Evolutionary conservation across 768 basidiomycete species (phyloP), one percentile per base, ranked within the genome.

Genomic region (Cyclocybe cylindracea): DNA sequence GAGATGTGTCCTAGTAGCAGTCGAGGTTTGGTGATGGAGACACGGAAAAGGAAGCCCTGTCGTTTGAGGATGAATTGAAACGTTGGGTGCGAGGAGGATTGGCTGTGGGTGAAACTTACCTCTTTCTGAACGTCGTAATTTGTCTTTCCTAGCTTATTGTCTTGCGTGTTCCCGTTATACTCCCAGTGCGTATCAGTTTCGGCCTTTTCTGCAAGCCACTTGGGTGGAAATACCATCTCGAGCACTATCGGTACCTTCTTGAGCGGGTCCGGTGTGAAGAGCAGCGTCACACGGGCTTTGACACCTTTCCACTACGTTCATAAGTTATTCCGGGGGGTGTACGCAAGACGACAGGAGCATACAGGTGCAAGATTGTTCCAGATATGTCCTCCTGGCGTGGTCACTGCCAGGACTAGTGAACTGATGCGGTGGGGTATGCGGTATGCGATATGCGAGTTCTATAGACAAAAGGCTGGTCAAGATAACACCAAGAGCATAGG

Each of bases 341-440:
- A 14, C 34, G 36, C 24, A 2, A 45, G 9, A 39, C 8, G 36
- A 35, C n/a, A 4, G 43, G 7, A 2, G 51, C 82, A 43, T 62
- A 89, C 87, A 0, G 88, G 82, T 33, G 88, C 83, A 4, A 87
- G 59, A 53, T 90, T 89, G 31, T 68, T 66, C 78, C 77, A 85
- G 7, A 72, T 49, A 24, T 51, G 37, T 39, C 50, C 44, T 37
- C 58, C 50, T 32, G 89, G 78, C 1, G 83, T 87, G 0, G 91
- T 93, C 3, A 87, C 90, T 7, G 74, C 68, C 66, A 94, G 75
- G 1, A 79, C 75, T 32, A 93, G 76, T 1, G 89, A 89, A 7
- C 72, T 67, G 31, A 92, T 83, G 10, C 89, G 78, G 9, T 86
- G 68, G 0, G 89, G 84, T 33, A 91, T 85, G 16, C 78, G 77